A percentile compares a stretch with the other conserved stretches of the same genome.
phyloP scores from a whole-genome alignment of 2,329 filamentous ascomycete species.

The Byssothecium circinans region DNA sequence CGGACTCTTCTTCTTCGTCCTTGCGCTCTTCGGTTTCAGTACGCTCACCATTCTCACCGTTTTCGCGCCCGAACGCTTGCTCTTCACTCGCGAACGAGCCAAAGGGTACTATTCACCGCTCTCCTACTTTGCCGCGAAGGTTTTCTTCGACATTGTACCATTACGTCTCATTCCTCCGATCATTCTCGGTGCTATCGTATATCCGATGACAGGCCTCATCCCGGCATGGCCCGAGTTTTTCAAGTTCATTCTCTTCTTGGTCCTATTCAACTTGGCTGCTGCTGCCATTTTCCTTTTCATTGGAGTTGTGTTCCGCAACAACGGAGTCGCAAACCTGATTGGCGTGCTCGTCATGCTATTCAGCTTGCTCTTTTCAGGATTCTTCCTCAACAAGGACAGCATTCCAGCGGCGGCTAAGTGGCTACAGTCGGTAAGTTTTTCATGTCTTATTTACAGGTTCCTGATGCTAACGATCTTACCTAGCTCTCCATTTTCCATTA shows the following conservation, averaged over 20 bases:
- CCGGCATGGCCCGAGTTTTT: constrained; percentile 81
- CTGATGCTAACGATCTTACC: constrained; percentile 10
- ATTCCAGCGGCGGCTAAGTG: constrained; percentile 84
- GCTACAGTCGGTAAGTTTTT: constrained; percentile 72
- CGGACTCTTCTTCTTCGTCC: constrained; percentile 95
- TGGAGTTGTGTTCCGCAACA: constrained; percentile 90
- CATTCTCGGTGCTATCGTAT: constrained; percentile 92
- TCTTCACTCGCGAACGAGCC: constrained; percentile 90
- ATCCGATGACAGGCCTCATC: constrained; percentile 94
- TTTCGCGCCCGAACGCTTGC: constrained; percentile 84
- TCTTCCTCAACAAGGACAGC: constrained; percentile 91
- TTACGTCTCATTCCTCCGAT: constrained; percentile 92
- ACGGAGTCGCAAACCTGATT: constrained; percentile 87
- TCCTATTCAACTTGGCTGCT: constrained; percentile 94
- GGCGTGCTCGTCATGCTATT: constrained; percentile 97
- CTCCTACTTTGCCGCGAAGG: constrained; percentile 92
- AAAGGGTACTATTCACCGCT: constrained; percentile 96
- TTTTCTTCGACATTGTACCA: constrained; percentile 97
- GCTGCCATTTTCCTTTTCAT: constrained; percentile 94
- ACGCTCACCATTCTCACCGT: constrained; percentile 92
- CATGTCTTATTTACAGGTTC: neutral
- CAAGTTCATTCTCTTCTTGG: constrained; percentile 86
- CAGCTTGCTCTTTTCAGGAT: constrained; percentile 88
- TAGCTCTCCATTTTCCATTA: constrained; percentile 96
- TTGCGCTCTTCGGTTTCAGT: constrained; percentile 95